Evolutionary conservation across 139 green algal species (phyloP).

Genomic region (Micractinium conductrix): DNA sequence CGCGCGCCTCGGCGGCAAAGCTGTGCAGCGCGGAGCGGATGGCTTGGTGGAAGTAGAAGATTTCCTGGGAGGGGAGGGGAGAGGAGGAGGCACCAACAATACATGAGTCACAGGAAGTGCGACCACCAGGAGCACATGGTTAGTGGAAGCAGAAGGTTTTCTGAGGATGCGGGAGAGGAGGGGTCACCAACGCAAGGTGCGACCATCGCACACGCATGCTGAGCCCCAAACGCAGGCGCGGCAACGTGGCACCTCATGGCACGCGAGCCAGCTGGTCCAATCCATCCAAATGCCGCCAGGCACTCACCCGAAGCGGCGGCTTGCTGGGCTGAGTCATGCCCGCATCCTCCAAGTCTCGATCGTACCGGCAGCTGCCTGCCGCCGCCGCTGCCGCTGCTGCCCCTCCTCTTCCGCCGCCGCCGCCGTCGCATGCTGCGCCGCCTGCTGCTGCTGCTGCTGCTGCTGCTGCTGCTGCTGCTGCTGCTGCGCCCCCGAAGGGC

Average conservation of each 20-base stretch:
- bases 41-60: slow-evolving; percentile 85
- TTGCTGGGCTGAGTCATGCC: neutral
- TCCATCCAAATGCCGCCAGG: too few species aligned
- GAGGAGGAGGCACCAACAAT: neutral
- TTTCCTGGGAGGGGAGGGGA: slow-evolving; percentile 61
- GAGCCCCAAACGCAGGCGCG: too few species aligned
- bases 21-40: slow-evolving; percentile 81
- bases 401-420: neutral
- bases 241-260: too few species aligned
- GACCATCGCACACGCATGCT: too few species aligned
- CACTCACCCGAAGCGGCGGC: slow-evolving; percentile 40
- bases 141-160: too few species aligned
- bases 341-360: slow-evolving; percentile 16
- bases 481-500: neutral
- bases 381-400: neutral
- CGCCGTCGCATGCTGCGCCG: too few species aligned
- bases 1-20: slow-evolving; percentile 75
- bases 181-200: too few species aligned
- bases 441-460: neutral
- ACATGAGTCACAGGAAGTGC: neutral
- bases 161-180: too few species aligned
- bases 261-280: too few species aligned
- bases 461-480: neutral
- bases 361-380: neutral
- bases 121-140: too few species aligned